Conservation (phyloP, 2,329 filamentous ascomycete species). For the Phialocephala subalpina region DNA sequence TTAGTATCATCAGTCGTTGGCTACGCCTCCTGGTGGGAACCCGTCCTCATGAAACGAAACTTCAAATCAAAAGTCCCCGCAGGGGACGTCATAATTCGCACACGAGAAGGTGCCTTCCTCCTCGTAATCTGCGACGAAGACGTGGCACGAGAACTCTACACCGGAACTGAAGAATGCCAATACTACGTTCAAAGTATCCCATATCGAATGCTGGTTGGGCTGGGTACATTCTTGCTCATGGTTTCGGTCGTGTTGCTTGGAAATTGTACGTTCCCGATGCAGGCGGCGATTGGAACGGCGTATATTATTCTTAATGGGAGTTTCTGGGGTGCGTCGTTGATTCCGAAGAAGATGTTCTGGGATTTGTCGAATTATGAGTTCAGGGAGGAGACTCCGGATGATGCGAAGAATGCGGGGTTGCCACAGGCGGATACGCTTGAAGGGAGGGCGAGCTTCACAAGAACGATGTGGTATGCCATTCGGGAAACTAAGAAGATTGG, state of each 20-base stretch:
- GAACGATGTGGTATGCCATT: slow-evolving; percentile 67
- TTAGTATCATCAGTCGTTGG: slow-evolving; percentile 49
- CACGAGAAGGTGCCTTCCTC: slow-evolving; percentile 66
- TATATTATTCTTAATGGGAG: slow-evolving; percentile 67
- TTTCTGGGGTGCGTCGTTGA: slow-evolving; percentile 56
- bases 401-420: slow-evolving; percentile 49
- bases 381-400: slow-evolving; percentile 50
- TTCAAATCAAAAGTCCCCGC: slow-evolving; percentile 54
- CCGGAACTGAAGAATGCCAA: slow-evolving; percentile 65
- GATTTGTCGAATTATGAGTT: slow-evolving; percentile 61
- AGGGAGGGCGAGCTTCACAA: slow-evolving; percentile 58
- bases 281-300: slow-evolving; percentile 63
- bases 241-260: slow-evolving; percentile 66
- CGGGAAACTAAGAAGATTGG: slow-evolving; percentile 58
- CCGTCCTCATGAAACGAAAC: slow-evolving; percentile 59
- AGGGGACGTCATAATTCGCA: slow-evolving; percentile 69
- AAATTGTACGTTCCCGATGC: slow-evolving; percentile 67
- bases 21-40: slow-evolving; percentile 64
- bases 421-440: slow-evolving; percentile 48
- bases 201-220: slow-evolving; percentile 62
- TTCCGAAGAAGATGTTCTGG: slow-evolving; percentile 59
- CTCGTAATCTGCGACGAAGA: slow-evolving; percentile 65
- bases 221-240: slow-evolving; percentile 68
- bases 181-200: slow-evolving; percentile 56
- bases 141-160: slow-evolving; percentile 69